A percentile compares a stretch with the other conserved stretches of the same genome.
Conservation (phyloP, 2,329 filamentous ascomycete species). For the Neofusicoccum ribis region DNA sequence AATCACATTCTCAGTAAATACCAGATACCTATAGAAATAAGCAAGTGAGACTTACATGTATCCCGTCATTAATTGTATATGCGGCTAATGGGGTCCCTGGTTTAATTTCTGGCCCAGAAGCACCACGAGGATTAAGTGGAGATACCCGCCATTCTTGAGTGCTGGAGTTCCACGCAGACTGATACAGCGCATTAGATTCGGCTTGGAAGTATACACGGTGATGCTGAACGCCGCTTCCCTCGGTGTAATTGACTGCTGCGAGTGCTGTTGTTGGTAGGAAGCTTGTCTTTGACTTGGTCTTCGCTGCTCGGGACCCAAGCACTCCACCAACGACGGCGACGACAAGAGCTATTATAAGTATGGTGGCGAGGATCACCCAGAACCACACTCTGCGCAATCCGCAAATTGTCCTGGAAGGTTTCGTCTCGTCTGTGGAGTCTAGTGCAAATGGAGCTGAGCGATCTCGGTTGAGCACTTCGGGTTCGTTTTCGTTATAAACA, state of each 20-base stretch:
- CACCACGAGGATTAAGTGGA: neutral
- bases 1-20: neutral
- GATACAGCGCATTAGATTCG: neutral
- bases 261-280: neutral
- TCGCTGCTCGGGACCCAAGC: neutral
- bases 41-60: neutral
- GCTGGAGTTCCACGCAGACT: slow-evolving; percentile 1
- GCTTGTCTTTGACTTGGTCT: neutral
- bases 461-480: neutral
- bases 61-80: neutral
- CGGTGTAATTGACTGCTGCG: neutral
- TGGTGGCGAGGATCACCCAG: neutral
- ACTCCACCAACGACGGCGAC: neutral
- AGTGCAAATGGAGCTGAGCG: neutral
- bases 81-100: neutral
- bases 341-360: neutral
- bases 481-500: neutral
- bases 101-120: neutral
- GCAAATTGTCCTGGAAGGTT: neutral
- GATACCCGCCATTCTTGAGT: neutral
- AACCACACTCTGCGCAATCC: neutral
- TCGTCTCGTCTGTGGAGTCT: neutral
- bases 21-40: too few relatives aligned
- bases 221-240: neutral
- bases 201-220: neutral